Base-by-base conservation (phyloP, 192 early-diverging fungal species). In the Piromyces finnis region DNA sequence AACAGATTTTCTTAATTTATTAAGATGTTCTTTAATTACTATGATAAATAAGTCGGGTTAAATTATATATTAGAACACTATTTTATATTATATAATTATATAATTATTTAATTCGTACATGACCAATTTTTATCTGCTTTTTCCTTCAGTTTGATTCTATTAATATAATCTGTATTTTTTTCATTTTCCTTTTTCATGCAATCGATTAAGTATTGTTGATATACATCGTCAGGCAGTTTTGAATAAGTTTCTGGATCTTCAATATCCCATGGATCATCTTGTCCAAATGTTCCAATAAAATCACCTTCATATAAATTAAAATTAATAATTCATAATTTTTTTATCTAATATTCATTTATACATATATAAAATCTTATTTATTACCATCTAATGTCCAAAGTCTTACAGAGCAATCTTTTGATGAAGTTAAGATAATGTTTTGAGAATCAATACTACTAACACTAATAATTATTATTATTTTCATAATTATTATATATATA, bases 221-320 rank as follows among this genome's bases (percentile, higher is more conserved):
- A 51, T 22, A 80, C 35, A 80, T 80, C 79, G 22, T 35, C 22
- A 15, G 79, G 32, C 2, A 85, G 80, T 29, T 82, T 68, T 14
- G 41, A 29, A 78, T 86, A 89, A 26, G 88, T 88, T 17, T 82
- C 30, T 29, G 86, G 84, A 17, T 86, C 80, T 16, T 35, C 81
- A 29, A 86, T 29, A 36, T 90, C 84, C 88, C 89, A 90, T 13
- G 81, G 78, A 29, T 68, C 79, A 18, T 82, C 79, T 77, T 89
- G 88, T 11, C 89, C 89, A 68, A 89, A 85, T 15, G 85, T 86
- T 59, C 89, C 89, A 81, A 90, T 85, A 79, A 81, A 88, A 30
- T 86, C 81, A 7, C 89, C 88, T 28, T 81, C 27, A 30, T 39
- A n/a, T n/a, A n/a, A n/a, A n/a, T n/a, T n/a, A n/a, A n/a, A n/a